Percentiles rank a stretch among this genome's conserved stretches.
These are phyloP conservation scores for Pyrenochaeta sp. DNA, from an alignment of 2,329 filamentous ascomycete genomes.

Conservation along the genomic window DNA sequence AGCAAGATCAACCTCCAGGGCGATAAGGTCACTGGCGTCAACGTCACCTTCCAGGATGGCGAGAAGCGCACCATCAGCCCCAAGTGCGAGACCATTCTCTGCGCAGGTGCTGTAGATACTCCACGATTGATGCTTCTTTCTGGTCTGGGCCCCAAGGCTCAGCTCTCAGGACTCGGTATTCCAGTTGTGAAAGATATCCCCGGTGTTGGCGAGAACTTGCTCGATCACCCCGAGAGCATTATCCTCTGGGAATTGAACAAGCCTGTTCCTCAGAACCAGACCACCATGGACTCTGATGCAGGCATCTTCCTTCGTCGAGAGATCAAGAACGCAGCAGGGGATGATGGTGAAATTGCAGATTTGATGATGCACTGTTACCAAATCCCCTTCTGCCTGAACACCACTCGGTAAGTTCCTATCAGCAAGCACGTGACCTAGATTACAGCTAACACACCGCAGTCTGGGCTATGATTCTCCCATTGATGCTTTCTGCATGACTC, in stretches of 20 bases:
- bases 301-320: constrained; percentile 88
- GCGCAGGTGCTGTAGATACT: constrained; percentile 82
- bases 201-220: constrained; percentile 69
- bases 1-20: constrained; percentile 77
- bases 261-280: constrained; percentile 79
- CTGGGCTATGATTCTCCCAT: constrained; percentile 76
- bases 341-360: constrained; percentile 79
- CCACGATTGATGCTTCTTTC: constrained; percentile 69
- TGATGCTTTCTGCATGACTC: constrained; percentile 91
- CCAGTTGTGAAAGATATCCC: constrained; percentile 67
- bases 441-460: constrained; percentile 32
- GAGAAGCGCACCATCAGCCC: constrained; percentile 64
- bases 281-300: constrained; percentile 89
- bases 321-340: constrained; percentile 69
- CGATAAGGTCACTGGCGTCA: constrained; percentile 75
- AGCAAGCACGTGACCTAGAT: too few relatives aligned
- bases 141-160: constrained; percentile 58
- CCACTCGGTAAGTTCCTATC: constrained; percentile 60
- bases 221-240: constrained; percentile 71
- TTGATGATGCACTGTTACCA: constrained; percentile 98
- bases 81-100: constrained; percentile 79
- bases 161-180: constrained; percentile 56
- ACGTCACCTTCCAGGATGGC: constrained; percentile 70
- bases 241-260: constrained; percentile 82
- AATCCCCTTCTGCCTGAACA: constrained; percentile 91